These are phyloP conservation scores for Cladosporium sp. DNA, from an alignment of 2,329 filamentous ascomycete genomes.

Conservation along the genomic window DNA sequence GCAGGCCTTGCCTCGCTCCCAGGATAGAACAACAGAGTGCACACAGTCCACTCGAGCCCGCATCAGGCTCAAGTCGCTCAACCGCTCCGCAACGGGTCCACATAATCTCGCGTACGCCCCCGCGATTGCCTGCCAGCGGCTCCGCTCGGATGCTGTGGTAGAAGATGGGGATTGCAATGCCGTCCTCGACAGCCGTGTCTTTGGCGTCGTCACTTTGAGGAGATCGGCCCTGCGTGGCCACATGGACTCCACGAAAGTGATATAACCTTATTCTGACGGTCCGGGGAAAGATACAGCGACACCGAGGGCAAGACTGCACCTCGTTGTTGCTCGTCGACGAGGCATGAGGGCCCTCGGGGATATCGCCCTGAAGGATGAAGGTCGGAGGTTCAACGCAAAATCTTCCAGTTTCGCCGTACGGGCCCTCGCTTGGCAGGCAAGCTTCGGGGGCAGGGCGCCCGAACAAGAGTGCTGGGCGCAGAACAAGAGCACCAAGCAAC, in stretches of 20 bases:
- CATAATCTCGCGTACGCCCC: conserved; percentile 18
- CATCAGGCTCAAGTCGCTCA: conserved; percentile 14
- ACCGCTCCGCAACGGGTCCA: conserved; percentile 16
- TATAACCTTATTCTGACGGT: conserved; percentile 14
- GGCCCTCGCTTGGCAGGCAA: conserved; percentile 12
- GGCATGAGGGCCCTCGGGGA: neutral
- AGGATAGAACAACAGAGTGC: conserved; percentile 1
- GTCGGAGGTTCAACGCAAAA: conserved; percentile 11
- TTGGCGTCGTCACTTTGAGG: conserved; percentile 9
- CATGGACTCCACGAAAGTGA: conserved; percentile 16
- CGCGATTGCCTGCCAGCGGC: conserved; percentile 1
- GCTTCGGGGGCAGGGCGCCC: neutral
- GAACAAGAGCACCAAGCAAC: conserved; percentile 20
- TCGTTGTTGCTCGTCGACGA: neutral
- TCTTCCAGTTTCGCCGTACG: conserved; percentile 9
- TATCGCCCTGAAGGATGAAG: neutral
- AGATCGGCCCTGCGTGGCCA: conserved; percentile 15
- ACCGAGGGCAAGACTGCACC: neutral
- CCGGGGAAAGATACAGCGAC: conserved; percentile 18
- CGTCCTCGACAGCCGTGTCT: conserved; percentile 22
- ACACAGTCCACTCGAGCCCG: conserved; percentile 7
- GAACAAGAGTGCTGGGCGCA: conserved; percentile 5
- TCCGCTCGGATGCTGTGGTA: neutral
- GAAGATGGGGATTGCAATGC: conserved; percentile 18
- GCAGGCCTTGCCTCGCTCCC: conserved; percentile 1